Evolutionary conservation across 2,329 filamentous ascomycete genomes (phyloP), one percentile per base, ranked within the genome.

Genomic region (Lasiodiplodia sp.): DNA sequence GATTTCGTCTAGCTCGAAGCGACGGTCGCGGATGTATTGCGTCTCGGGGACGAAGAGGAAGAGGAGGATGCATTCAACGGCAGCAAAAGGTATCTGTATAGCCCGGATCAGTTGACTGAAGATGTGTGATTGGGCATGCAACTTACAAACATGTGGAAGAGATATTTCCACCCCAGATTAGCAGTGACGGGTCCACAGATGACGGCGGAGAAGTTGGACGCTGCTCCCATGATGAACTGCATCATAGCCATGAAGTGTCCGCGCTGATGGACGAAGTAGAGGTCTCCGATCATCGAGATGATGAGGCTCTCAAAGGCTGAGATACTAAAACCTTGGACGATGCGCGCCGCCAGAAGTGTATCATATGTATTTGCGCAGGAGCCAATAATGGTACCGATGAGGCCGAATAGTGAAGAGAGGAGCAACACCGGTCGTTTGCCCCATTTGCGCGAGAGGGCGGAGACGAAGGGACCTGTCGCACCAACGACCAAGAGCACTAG

Each of bases 11-110:
- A 60, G 52, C 16, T 71, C 56, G 58, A 73, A 74, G 28, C 72
- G 72, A 49, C 75, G 76, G 58, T 79, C 78, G 67, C 84, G 77
- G 67, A 77, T 78, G 74, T 84, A 87, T 1, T 81, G 80, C 18
- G 85, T 86, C 72, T 87, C 85, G 0, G 84, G 84, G 3, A 86
- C 84, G 67, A 86, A 82, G 56, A 86, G 77, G 66, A 84, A 74
- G 21, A 85, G 79, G 2, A 83, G 73, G 16, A 84, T 71, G 21
- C 82, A 75, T 62, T 85, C 75, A 2, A 82, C 70, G 1, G 81
- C 83, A 18, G 83, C 81, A 69, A 63, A 63, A 10, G 40, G 58
- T n/a, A 63, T 63, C 58, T 63, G 25, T 71, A 58, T 72, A 73
- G 1, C 71, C 69, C 67, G 74, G 84, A 55, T 86, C 82, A 67